Percentiles rank a stretch among this genome's conserved stretches.
Evolutionary conservation across 2,329 filamentous ascomycete genomes (phyloP).

Genomic region (Biscogniauxia sp.): DNA sequence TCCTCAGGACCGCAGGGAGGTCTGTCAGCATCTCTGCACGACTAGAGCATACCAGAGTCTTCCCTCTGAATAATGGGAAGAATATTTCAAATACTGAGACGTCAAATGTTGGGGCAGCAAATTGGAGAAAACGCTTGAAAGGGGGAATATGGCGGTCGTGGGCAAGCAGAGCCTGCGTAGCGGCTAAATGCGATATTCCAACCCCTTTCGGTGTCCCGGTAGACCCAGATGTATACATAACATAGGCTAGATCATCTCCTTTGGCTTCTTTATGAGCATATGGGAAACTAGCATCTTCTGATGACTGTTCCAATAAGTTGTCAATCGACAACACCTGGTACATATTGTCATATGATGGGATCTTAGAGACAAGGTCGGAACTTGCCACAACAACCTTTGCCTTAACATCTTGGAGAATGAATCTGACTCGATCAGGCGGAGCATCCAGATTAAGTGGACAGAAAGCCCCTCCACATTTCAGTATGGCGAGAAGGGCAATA

Average conservation of each 20-base stretch:
- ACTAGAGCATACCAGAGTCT: slow-evolving; percentile 70
- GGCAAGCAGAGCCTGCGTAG: slow-evolving; percentile 76
- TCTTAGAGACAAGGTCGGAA: slow-evolving; percentile 40
- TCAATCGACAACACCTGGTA: slow-evolving; percentile 39
- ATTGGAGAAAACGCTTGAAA: slow-evolving; percentile 83
- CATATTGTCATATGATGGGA: slow-evolving; percentile 33
- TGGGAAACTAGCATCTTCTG: not conserved
- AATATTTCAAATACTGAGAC: slow-evolving; percentile 95
- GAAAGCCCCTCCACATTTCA: slow-evolving; percentile 81
- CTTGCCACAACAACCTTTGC: slow-evolving; percentile 69
- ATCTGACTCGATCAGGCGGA: slow-evolving; percentile 72
- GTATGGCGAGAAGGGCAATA: slow-evolving; percentile 69
- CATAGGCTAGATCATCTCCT: slow-evolving; percentile 64
- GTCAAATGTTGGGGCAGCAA: slow-evolving; percentile 89
- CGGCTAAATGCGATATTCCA: slow-evolving; percentile 74
- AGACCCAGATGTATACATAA: slow-evolving; percentile 92
- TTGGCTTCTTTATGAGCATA: slow-evolving; percentile 12
- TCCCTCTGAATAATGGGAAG: slow-evolving; percentile 74
- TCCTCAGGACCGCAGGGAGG: slow-evolving; percentile 63
- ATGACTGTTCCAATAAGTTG: not conserved
- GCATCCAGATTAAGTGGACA: slow-evolving; percentile 80
- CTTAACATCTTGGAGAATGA: slow-evolving; percentile 75
- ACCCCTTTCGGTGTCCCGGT: slow-evolving; percentile 90
- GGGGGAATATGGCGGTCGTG: slow-evolving; percentile 74
- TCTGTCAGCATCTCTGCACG: slow-evolving; percentile 71